Conservation (phyloP, 257 asterid genomes). For the Cynanchum wilfordii region DNA sequence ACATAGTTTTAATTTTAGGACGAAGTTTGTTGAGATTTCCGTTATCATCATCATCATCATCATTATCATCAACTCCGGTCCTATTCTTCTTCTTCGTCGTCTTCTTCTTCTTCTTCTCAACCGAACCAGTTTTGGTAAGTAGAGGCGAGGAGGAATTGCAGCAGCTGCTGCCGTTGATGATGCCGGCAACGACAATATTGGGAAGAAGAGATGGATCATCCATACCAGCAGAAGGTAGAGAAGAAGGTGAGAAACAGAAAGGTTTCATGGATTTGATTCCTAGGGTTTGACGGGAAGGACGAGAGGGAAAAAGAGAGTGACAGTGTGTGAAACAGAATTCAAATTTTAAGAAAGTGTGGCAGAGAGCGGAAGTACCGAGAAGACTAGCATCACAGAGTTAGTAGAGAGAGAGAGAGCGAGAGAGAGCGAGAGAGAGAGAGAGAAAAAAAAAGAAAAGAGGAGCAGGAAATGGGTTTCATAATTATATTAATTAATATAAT, state of each 20-base stretch:
- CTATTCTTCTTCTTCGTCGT: background rate
- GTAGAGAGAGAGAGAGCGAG: background rate
- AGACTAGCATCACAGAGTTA: background rate
- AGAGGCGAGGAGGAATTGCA: background rate
- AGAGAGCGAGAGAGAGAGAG: background rate
- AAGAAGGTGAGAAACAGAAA: no score
- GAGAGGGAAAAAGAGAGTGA: background rate
- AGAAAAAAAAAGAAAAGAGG: background rate
- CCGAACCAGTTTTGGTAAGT: background rate
- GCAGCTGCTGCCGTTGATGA: background rate
- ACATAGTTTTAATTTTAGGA: background rate
- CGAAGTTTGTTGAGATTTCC: slow-evolving; percentile 2
- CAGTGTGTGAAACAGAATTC: background rate
- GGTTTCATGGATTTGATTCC: background rate
- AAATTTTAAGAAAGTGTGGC: background rate
- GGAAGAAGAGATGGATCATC: slow-evolving; percentile 15
- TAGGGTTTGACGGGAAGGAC: slow-evolving; percentile 10
- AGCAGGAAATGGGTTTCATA: no score
- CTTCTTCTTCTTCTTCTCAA: background rate
- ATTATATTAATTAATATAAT: no score
- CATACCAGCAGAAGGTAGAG: background rate
- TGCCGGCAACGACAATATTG: background rate
- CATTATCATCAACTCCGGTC: background rate
- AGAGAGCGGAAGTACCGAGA: background rate
- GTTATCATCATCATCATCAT: background rate